Percentiles rank a stretch among this genome's conserved stretches.
Evolutionary conservation across 345 rosid genomes (phyloP).

Genomic region (Acer campestre): DNA sequence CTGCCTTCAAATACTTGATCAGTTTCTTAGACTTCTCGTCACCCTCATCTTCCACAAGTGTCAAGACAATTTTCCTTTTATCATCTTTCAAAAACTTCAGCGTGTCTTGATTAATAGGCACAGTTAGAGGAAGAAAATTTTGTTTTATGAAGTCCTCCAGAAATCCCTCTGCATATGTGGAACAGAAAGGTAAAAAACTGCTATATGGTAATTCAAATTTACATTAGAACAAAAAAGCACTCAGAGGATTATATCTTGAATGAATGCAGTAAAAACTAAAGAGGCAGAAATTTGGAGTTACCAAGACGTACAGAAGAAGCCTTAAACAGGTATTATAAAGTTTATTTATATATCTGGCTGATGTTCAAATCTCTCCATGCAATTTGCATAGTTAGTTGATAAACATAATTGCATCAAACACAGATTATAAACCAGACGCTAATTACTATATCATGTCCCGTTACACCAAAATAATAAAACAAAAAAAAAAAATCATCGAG

Average conservation of each 20-base stretch:
- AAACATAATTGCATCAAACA: neutral
- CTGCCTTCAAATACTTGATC: slow-evolving; percentile 72
- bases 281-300: neutral
- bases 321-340: neutral
- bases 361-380: neutral
- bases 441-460: neutral
- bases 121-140: slow-evolving; percentile 72
- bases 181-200: slow-evolving; percentile 13
- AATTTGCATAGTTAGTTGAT: neutral
- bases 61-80: slow-evolving; percentile 75
- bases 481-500: neutral
- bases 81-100: slow-evolving; percentile 81
- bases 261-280: neutral
- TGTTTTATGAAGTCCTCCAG: slow-evolving; percentile 82
- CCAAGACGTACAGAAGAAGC: neutral
- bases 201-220: neutral
- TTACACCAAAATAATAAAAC: neutral
- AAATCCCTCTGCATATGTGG: slow-evolving; percentile 58
- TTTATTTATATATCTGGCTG: neutral
- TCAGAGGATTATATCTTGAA: neutral
- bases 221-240: neutral
- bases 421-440: neutral
- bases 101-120: slow-evolving; percentile 77
- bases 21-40: slow-evolving; percentile 63
- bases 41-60: slow-evolving; percentile 75